Percentiles rank a stretch among this genome's conserved stretches.
Conservation (phyloP, 441 rosid species). For the Brassica hybrid region DNA sequence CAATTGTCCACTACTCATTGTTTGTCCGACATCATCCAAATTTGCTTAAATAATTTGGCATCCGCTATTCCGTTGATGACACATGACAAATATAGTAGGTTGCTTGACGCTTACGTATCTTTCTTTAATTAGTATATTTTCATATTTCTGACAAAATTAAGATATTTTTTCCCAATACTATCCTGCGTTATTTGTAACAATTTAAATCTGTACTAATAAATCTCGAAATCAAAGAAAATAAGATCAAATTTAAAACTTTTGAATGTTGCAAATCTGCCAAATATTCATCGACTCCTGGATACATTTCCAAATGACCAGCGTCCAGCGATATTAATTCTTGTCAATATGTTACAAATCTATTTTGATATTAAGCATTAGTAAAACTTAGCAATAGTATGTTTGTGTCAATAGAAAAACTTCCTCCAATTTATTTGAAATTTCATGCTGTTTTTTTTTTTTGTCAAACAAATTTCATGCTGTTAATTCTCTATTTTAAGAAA, state of each 20-base stretch:
- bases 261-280: neutral
- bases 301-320: neutral
- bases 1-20: neutral
- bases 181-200: neutral
- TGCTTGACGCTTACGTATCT: constrained; percentile 10
- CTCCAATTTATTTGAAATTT: neutral
- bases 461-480: too few species aligned
- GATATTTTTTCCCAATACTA: neutral
- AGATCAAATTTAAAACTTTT: neutral
- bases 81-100: neutral
- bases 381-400: neutral
- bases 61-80: neutral
- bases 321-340: too few species aligned
- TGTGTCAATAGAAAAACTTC: neutral
- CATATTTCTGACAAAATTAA: neutral
- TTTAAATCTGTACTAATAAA: neutral
- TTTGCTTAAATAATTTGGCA: neutral
- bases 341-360: neutral
- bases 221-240: neutral
- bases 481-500: neutral
- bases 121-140: neutral
- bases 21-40: neutral
- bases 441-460: too few species aligned
- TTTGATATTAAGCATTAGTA: neutral
- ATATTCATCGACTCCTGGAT: neutral